Evolutionary conservation across 106 monocot species (phyloP).

Genomic region (Dioscorea zingiberensis): DNA sequence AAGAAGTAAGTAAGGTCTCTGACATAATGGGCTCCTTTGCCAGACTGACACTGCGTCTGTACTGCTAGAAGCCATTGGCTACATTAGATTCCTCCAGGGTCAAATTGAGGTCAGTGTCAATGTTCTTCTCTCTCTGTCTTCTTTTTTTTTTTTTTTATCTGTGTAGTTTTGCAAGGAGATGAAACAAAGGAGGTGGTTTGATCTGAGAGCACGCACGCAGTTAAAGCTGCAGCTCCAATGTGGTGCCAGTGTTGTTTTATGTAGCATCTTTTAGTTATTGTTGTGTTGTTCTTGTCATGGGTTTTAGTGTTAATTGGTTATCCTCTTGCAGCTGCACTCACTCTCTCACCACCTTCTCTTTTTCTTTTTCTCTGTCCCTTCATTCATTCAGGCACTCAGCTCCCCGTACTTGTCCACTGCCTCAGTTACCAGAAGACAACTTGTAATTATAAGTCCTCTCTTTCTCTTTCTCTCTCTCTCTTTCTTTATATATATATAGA

Average conservation of each 20-base stretch:
- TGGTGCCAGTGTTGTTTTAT: conserved; percentile 16
- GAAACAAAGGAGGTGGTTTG: conserved; percentile 6
- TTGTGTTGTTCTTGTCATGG: conserved; percentile 8
- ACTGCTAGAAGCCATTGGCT: conserved; percentile 88
- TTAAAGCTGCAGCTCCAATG: conserved; percentile 28
- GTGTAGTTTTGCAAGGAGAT: neutral
- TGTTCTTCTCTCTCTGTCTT: conserved; percentile 15
- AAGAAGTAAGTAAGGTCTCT: neutral
- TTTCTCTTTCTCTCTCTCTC: conserved; percentile 7
- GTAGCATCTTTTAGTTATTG: conserved; percentile 28
- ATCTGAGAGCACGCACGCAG: conserved; percentile 51
- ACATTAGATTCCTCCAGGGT: conserved; percentile 95
- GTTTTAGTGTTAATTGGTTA: conserved; percentile 5
- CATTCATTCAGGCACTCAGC: conserved; percentile 30
- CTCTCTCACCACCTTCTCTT: neutral
- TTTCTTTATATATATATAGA: neutral
- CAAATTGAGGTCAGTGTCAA: conserved; percentile 66
- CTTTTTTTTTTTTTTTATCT: conserved; percentile 10
- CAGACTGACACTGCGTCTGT: conserved; percentile 99
- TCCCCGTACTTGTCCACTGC: conserved; percentile 44
- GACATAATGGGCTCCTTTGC: conserved; percentile 23
- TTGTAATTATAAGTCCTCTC: conserved; percentile 11
- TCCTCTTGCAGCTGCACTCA: neutral
- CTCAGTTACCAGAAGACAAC: conserved; percentile 10
- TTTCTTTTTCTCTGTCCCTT: neutral